These are phyloP conservation scores for Ophiostoma ulmi DNA, from an alignment of 2,329 filamentous ascomycete species.

Conservation along the genomic window DNA sequence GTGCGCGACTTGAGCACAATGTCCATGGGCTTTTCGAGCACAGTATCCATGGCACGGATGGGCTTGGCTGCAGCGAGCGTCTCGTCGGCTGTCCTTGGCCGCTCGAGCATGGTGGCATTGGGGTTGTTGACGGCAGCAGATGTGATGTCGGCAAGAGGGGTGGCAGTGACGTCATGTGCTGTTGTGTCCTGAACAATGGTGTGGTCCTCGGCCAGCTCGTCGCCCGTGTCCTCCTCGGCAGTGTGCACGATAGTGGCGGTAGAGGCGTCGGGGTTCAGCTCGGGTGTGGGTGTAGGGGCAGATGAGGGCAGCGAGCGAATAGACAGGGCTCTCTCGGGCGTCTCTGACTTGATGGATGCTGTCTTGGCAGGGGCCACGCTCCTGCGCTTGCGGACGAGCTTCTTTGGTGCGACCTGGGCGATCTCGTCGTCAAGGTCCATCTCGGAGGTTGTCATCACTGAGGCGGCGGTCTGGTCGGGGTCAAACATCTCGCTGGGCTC, in stretches of 20 bases:
- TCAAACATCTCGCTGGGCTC: slow-evolving; percentile 53
- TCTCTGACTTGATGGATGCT: slow-evolving; percentile 23
- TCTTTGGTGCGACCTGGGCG: slow-evolving; percentile 33
- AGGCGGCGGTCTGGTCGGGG: slow-evolving; percentile 43
- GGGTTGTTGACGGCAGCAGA: slow-evolving; percentile 41
- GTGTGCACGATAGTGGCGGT: background rate
- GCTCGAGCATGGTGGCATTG: slow-evolving; percentile 40
- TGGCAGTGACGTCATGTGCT: slow-evolving; percentile 13
- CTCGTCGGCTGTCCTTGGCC: slow-evolving; percentile 57
- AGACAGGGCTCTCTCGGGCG: slow-evolving; percentile 34
- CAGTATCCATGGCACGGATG: slow-evolving; percentile 68
- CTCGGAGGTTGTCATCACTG: slow-evolving; percentile 22
- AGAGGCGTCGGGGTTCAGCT: background rate
- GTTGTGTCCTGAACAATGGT: slow-evolving; percentile 14
- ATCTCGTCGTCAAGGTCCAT: slow-evolving; percentile 20
- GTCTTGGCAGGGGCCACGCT: slow-evolving; percentile 42
- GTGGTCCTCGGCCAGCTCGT: slow-evolving; percentile 18
- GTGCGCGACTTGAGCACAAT: slow-evolving; percentile 84
- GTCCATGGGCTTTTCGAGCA: slow-evolving; percentile 86
- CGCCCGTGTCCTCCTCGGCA: slow-evolving; percentile 17
- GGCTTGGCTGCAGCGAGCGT: slow-evolving; percentile 57
- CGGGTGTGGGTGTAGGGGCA: slow-evolving; percentile 3
- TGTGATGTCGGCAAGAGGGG: slow-evolving; percentile 71
- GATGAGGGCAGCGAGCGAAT: slow-evolving; percentile 17
- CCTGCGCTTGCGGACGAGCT: slow-evolving; percentile 59